Base-by-base conservation (phyloP, 371 early-diverging fungal species). In the Capniomyces stellatus region DNA sequence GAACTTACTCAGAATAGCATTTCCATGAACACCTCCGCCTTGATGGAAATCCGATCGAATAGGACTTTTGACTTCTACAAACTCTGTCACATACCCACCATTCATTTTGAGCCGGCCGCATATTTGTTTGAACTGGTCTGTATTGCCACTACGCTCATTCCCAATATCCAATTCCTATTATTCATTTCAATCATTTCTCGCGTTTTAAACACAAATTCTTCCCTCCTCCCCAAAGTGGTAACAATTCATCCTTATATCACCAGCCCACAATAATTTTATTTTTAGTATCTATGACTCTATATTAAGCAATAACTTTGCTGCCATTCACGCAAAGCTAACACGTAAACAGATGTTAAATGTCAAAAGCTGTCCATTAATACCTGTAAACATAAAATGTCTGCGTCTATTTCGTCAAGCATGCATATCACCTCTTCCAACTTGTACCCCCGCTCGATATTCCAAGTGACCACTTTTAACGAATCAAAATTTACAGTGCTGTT, bases 21-120 rank as follows among this genome's bases (percentile, higher is more conserved):
- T 88, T 2, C 85, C 88, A 61, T 88, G 87, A 1, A 83, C 62
- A 1, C 87, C 87, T 10, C 87, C 85, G 22, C 87, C 87, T 71
- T 79, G 61, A 10, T 46, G 46, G 13, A 24, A 10, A 54, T 63
- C 55, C 3, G 56, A 61, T 30, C 87, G 69, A 3, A 70, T 56
- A 0, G 79, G 74, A 48, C 74, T 75, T 24, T 74, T 76, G 24
- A 86, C 56, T 60, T 87, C 87, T 43, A 70, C 60, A 57, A 85
- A 87, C 68, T 87, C 88, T 27, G 77, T 74, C 0, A 78, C 83
- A 56, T 83, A 81, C 12, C 75, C 82, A 13, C 81, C 81, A 46
- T 75, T 73, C 43, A 78, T 62, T 18, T 67, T 51, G 21, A 86
- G 66, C 4, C 66, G 60, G 47, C 72, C 62, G 50, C 74, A 72